phyloP scores from a whole-genome alignment of 2,329 filamentous ascomycete genomes.

The Cladorrhinum sp. region DNA sequence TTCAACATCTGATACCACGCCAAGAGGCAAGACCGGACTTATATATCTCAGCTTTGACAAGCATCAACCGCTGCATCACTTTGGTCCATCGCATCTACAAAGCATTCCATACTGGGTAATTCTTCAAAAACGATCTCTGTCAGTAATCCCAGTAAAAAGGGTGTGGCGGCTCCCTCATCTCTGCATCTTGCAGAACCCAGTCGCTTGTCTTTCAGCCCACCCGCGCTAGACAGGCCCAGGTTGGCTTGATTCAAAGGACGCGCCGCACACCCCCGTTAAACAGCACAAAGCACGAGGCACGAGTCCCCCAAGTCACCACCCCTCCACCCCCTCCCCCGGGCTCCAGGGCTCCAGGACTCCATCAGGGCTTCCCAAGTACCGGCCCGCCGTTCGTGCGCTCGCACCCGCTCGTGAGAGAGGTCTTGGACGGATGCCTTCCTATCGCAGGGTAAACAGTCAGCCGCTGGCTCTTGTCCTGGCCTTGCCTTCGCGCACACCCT shows the following conservation, averaged over 20 bases:
- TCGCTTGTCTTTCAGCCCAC: constrained; percentile 28
- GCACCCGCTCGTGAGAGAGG: neutral
- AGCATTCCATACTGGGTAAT: constrained; percentile 8
- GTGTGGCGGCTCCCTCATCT: constrained; percentile 19
- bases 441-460: neutral
- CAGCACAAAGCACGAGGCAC: constrained; percentile 21
- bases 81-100: neutral
- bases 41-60: too few relatives aligned
- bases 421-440: neutral
- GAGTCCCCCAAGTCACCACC: constrained; percentile 14
- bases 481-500: constrained; percentile 13
- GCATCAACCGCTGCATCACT: too few relatives aligned
- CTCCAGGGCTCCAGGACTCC: constrained; percentile 4
- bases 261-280: constrained; percentile 9
- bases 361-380: constrained; percentile 10
- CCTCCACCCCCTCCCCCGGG: constrained; percentile 7
- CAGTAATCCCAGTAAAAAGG: constrained; percentile 12
- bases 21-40: too few relatives aligned
- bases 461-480: constrained; percentile 19
- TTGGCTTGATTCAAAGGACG: constrained; percentile 18
- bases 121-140: constrained; percentile 10
- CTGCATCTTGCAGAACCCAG: constrained; percentile 15
- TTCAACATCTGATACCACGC: neutral
- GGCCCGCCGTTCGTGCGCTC: constrained; percentile 2
- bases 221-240: constrained; percentile 25